A percentile compares a stretch with the other conserved stretches of the same genome.
Conservation (phyloP, 2,329 filamentous ascomycete genomes). For the Delphinella strobiligena region DNA sequence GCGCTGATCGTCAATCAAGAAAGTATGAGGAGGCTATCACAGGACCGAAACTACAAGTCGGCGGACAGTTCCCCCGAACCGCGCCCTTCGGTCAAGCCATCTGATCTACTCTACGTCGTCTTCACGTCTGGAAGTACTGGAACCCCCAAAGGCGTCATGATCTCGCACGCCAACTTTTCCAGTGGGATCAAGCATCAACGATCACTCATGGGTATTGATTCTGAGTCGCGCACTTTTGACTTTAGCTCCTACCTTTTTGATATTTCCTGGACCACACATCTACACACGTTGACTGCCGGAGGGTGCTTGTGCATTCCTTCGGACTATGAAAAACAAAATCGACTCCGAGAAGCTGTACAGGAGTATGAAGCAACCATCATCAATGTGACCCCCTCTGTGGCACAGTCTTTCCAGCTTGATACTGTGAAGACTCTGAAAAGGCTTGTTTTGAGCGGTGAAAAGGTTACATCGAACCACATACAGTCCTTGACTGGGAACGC, state of each 20-base stretch:
- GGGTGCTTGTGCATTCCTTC: not conserved
- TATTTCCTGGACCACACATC: not conserved
- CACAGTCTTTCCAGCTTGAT: not conserved
- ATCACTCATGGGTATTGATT: not conserved
- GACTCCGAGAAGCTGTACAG: not conserved
- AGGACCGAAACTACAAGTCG: too few species aligned
- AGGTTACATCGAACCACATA: not conserved
- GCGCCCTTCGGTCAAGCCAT: too few species aligned
- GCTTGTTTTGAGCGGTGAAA: not conserved
- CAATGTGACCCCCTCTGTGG: not conserved
- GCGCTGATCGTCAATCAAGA: too few species aligned
- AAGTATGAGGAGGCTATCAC: too few species aligned
- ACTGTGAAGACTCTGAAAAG: not conserved
- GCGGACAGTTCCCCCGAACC: too few species aligned
- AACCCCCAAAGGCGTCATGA: constrained; percentile 14
- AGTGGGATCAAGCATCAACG: not conserved
- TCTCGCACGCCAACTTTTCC: constrained; percentile 5
- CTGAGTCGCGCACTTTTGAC: not conserved
- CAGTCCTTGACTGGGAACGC: constrained; percentile 17
- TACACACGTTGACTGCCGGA: not conserved
- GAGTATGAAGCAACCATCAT: not conserved
- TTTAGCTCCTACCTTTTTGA: not conserved
- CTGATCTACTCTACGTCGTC: constrained; percentile 17
- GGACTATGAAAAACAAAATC: not conserved
- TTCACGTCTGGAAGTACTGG: constrained; percentile 17